Base-by-base conservation (phyloP, 306 rosid genomes). In the apple (Malus domestica) region DNA sequence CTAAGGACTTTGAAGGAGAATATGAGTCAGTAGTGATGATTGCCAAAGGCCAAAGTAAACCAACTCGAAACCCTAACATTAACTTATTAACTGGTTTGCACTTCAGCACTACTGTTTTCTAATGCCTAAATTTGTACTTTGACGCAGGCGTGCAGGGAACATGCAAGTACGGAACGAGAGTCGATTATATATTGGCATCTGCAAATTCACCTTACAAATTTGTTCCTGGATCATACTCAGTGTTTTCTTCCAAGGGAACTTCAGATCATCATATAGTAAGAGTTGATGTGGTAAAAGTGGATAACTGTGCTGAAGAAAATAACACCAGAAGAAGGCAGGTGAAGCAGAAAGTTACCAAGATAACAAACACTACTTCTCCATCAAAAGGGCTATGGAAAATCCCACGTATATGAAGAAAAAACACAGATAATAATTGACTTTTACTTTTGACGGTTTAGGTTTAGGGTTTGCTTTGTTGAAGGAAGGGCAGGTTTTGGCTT, bases 261-360 rank as follows among this genome's bases (percentile, higher is more conserved):
- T 96, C 99, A 44, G 97, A 96, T 88, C 99, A 96, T 86, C 99
- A 96, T 85, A 90, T 96, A 59, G 98, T 96, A 78, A 96, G 86
- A 80, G 99, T 80, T 76, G 98, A 96, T 33, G 63, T 92, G 33
- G 63, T 85, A 38, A 96, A 82, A 83, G 77, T 30, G 71, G 71
- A 65, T 33, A 72, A 22, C 59, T 64, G 72, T 44, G 66, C 84
- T 54, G 78, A 79, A 68, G 85, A 81, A 79, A 77, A 81, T 52
- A 57, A 54, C 77, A 76, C 65, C 29, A 79, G 72, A 74, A 82
- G 70, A 14, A 76, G 74, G 54, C 86, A 83, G 42, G 58, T 83
- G 13, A 83, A 85, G 57, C 91, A 83, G 72, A 88, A 84, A 79
- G 83, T 89, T 66, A 74, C 85, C 78, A 88, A 75, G 81, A 85